Evolutionary conservation across 371 early-diverging fungal genomes (phyloP).

Genomic region (Apophysomyces trapeziformis): DNA sequence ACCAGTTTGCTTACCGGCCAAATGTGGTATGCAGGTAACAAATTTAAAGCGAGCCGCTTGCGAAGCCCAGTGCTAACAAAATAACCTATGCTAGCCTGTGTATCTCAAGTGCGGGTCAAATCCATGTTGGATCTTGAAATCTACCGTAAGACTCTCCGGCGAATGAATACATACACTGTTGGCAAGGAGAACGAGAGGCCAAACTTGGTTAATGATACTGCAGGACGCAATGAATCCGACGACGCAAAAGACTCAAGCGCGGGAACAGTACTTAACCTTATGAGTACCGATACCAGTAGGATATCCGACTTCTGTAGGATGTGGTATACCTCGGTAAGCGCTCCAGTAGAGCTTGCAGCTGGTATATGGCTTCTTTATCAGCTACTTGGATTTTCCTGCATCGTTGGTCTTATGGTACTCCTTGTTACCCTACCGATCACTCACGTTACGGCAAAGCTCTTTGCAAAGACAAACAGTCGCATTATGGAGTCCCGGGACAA

Average conservation of each 20-base stretch:
- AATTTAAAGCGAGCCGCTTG: neutral
- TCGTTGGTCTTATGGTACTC: slow-evolving; percentile 68
- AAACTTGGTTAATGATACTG: slow-evolving; percentile 13
- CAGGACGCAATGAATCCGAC: slow-evolving; percentile 24
- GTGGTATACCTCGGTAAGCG: slow-evolving; percentile 54
- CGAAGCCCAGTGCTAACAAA: neutral
- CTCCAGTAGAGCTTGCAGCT: slow-evolving; percentile 60
- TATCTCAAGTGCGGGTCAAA: slow-evolving; percentile 47
- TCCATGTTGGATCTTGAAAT: slow-evolving; percentile 60
- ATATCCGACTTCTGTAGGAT: slow-evolving; percentile 62
- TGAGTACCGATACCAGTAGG: slow-evolving; percentile 83
- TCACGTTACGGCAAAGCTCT: slow-evolving; percentile 57
- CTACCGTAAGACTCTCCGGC: slow-evolving; percentile 61
- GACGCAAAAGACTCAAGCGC: slow-evolving; percentile 47
- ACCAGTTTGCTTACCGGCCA: slow-evolving; percentile 50
- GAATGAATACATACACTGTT: slow-evolving; percentile 42
- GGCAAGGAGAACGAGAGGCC: slow-evolving; percentile 23
- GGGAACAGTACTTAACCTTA: slow-evolving; percentile 84
- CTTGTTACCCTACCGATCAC: slow-evolving; percentile 56
- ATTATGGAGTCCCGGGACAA: slow-evolving; percentile 60
- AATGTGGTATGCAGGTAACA: slow-evolving; percentile 55
- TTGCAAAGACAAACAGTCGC: slow-evolving; percentile 51
- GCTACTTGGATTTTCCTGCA: slow-evolving; percentile 68
- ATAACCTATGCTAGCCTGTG: neutral
- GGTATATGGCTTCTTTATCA: slow-evolving; percentile 68